Conservation (phyloP, 2,329 filamentous ascomycete genomes). For the Cadophora luteo-olivacea region DNA sequence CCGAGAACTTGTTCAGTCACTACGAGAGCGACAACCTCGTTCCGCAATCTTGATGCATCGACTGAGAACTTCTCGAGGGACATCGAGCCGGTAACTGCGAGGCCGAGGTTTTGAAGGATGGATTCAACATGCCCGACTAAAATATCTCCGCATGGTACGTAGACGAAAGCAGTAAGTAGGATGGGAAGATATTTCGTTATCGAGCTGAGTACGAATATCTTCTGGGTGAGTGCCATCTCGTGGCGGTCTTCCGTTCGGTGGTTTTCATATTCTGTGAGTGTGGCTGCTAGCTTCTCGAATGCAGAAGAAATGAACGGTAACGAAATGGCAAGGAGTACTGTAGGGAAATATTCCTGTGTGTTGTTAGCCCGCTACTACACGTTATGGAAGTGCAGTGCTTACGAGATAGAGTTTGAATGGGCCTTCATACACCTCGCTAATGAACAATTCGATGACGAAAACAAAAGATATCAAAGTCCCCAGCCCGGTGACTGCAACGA, state of each 20-base stretch:
- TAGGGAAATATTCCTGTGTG: not conserved
- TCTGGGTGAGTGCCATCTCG: not conserved
- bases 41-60: not conserved
- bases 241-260: not conserved
- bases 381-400: not conserved
- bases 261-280: not conserved
- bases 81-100: not conserved
- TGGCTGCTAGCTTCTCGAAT: not conserved
- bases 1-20: not conserved
- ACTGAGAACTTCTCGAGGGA: not conserved
- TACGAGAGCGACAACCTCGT: not conserved
- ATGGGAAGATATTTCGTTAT: not conserved
- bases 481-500: not conserved
- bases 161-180: not conserved
- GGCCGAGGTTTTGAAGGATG: not conserved
- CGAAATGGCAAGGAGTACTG: not conserved
- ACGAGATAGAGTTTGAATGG: not conserved
- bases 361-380: too few relatives aligned
- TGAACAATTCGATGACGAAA: not conserved
- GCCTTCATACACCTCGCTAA: not conserved
- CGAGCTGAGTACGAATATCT: not conserved
- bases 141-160: not conserved
- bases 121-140: not conserved
- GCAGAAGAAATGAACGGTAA: not conserved
- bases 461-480: not conserved